phyloP scores from a whole-genome alignment of 768 basidiomycete genomes.

The Chlorophyllum brunneum region DNA sequence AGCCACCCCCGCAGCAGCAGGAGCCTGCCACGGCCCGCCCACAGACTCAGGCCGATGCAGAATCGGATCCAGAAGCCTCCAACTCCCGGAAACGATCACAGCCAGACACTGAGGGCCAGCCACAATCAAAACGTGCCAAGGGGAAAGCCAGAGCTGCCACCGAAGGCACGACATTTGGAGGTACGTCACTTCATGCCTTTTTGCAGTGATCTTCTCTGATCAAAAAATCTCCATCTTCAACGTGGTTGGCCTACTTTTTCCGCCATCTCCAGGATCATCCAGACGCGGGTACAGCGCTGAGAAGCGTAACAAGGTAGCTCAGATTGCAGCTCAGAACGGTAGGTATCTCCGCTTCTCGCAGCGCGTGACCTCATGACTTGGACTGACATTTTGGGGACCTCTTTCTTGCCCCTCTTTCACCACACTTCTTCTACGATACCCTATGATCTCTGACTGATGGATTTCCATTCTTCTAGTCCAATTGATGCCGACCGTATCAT shows the following conservation, averaged over 20 bases:
- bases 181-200: constrained; percentile 18
- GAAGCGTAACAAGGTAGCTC: constrained; percentile 69
- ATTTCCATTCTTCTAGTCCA: constrained; percentile 29
- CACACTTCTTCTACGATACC: constrained; percentile 9
- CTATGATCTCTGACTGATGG: constrained; percentile 7
- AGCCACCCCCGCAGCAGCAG: neutral
- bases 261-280: constrained; percentile 32
- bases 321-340: constrained; percentile 70
- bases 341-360: constrained; percentile 17
- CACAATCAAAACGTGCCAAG: constrained; percentile 30
- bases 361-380: neutral
- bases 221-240: constrained; percentile 2
- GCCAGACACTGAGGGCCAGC: constrained; percentile 35
- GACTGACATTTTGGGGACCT: neutral
- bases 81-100: constrained; percentile 28
- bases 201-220: constrained; percentile 11
- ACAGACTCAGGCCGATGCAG: neutral
- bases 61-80: constrained; percentile 8
- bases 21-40: neutral
- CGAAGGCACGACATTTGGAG: constrained; percentile 18
- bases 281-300: constrained; percentile 69
- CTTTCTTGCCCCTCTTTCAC: neutral
- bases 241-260: constrained; percentile 6
- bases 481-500: constrained; percentile 42
- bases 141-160: constrained; percentile 43